Base-by-base conservation (phyloP, 2,329 filamentous ascomycete species). In the Salinomyces thailandicus region DNA sequence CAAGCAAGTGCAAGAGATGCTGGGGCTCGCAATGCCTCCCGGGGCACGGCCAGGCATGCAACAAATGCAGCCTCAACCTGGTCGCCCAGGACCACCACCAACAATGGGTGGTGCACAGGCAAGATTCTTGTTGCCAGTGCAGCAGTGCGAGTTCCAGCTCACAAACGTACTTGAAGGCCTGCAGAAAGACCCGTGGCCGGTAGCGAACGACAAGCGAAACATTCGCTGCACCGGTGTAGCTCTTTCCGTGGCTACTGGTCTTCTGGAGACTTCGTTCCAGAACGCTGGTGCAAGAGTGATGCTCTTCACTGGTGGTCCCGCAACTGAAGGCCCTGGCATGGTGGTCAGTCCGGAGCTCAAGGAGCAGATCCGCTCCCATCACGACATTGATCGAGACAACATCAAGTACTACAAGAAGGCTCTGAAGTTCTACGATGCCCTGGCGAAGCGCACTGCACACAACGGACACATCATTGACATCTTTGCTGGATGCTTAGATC, bases 361-460 rank as follows among this genome's bases (percentile, higher is more conserved):
- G 60, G 91, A 98, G 60, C 86, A 93, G 7, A 96, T 98, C 48
- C 81, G 91, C 56, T 96, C 89, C 28, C 91, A 98, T 64, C 91
- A 98, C 63, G 91, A 98, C 55, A 98, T 98, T 61, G 91, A 98
- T 59, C 79, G 87, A 39, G 91, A 98, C 62, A 95, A 95, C 60
- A 93, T 94, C 67, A 98, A 98, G 63, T 95, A 96, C 66, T 96
- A 93, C 68, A 98, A 98, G 72, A 98, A 98, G 67, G 91, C 91
- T 15, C 65, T 95, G 34, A 98, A 96, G 79, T 96, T 95, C 62
- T 98, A 96, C 60, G 91, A 98, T 45, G 82, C 77, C 46, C 73
- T 98, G 29, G 87, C 91, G 4, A 96, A 96, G 66, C 77, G 91
- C 42, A 85, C 86, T 14, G 85, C 91, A 11, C 87, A 96, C 62